Base-by-base conservation (phyloP, 345 rosid genomes). In the Raphanus raphanistrum region DNA sequence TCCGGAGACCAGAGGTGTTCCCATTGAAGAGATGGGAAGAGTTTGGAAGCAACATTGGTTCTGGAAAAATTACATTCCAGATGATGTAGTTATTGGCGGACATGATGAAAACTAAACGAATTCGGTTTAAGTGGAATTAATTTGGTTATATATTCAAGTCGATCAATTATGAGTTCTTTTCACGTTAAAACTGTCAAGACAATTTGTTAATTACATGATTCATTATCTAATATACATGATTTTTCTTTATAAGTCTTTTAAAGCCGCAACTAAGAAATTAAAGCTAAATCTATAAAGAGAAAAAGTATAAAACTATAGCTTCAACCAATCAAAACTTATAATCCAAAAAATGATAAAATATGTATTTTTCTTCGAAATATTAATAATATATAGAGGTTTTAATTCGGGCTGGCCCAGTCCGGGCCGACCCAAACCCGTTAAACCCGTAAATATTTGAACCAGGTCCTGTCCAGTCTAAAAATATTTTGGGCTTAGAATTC, bases 1-100 rank as follows among this genome's bases (percentile, higher is more conserved):
- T 76, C 91, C 94, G 0, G 91, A 90, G 88, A 88, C 94, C 2
- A 86, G 84, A 73, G 84, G 78, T 58, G 66, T 84, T 33, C 94
- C 94, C 0, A 84, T 89, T 54, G 89, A 89, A 71, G 80, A 83
- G 50, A 86, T 89, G 91, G 85, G 84, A 2, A 73, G 65, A 21
- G 91, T 89, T 55, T 88, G 90, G 92, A 84, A 80, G 58, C 78
- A 83, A 26, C 89, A 84, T 52, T 45, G 54, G 54, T 45, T 45
- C 54, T 45, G 54, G 54, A 45, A 45, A 45, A 45, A 4, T 5
- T 50, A 50, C 21, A 50, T 50, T 15, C 55, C 55, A 50, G 55
- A 50, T 50, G 55, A 50, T 5, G 55, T 21, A 50, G 55, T 50
- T n/a, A 50, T 50, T 50, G 55, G 55, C n/a, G 55, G 21, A 50